A percentile compares a stretch with the other conserved stretches of the same genome.
These are phyloP conservation scores for Cercospora sp. DNA, from an alignment of 2,329 filamentous ascomycete species.

Conservation along the genomic window DNA sequence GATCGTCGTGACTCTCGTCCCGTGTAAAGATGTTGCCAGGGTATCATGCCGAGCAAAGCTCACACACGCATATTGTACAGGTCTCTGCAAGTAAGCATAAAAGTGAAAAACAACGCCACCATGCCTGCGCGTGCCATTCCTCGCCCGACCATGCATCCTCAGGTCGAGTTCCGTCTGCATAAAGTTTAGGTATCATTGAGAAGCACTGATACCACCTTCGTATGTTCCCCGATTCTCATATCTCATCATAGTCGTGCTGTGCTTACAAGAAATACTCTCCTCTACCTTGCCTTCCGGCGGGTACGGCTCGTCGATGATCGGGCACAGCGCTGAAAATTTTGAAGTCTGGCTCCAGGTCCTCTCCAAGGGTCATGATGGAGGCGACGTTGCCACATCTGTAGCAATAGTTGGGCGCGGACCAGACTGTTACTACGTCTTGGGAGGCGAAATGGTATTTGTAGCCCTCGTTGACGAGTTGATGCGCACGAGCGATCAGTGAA, in stretches of 20 bases:
- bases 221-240: not conserved
- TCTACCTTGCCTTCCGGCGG: slow-evolving; percentile 58
- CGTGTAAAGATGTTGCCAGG: not conserved
- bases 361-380: slow-evolving; percentile 84
- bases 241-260: slow-evolving; percentile 3
- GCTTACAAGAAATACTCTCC: slow-evolving; percentile 55
- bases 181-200: slow-evolving; percentile 12
- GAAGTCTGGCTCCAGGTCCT: slow-evolving; percentile 85
- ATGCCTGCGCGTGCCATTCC: not conserved
- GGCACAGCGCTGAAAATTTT: slow-evolving; percentile 90
- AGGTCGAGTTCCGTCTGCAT: slow-evolving; percentile 12
- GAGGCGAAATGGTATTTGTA: slow-evolving; percentile 94
- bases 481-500: slow-evolving; percentile 69
- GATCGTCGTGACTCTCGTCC: not conserved
- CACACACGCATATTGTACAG: slow-evolving; percentile 16
- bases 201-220: slow-evolving; percentile 9
- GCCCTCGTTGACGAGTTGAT: slow-evolving; percentile 75
- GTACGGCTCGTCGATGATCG: slow-evolving; percentile 78
- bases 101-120: not conserved
- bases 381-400: slow-evolving; percentile 91
- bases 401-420: slow-evolving; percentile 95
- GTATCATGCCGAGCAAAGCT: slow-evolving; percentile 13
- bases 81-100: not conserved
- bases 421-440: slow-evolving; percentile 85
- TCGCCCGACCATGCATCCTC: not conserved